Conservation (phyloP, 129 eudicot species). For the Helianthus tuberosus region DNA sequence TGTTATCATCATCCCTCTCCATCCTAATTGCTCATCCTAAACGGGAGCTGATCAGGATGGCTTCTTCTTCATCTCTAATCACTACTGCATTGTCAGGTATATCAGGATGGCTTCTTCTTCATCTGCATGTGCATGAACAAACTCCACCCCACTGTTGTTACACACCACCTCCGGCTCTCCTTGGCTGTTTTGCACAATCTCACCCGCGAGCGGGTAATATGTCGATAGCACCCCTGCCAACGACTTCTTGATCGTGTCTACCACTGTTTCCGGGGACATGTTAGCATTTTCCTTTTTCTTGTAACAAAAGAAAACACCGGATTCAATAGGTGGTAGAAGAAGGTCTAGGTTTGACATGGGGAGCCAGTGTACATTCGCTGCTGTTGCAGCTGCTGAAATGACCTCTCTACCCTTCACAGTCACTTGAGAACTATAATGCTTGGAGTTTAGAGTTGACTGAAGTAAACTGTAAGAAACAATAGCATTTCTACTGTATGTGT, state of each 20-base stretch:
- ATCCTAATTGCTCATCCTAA: no score
- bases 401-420: conserved; percentile 38
- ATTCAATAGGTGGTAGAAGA: no score
- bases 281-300: neutral
- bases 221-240: conserved; percentile 41
- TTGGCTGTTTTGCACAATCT: no score
- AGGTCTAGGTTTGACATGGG: conserved; percentile 19
- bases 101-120: no score
- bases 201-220: conserved; percentile 33
- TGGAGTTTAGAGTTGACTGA: no score
- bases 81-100: no score
- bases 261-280: conserved; percentile 10
- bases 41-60: no score
- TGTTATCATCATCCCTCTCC: no score
- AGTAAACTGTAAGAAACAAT: neutral
- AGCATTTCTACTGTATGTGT: neutral
- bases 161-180: no score
- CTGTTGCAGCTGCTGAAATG: conserved; percentile 26
- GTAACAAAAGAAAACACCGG: conserved; percentile 21
- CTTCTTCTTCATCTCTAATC: no score
- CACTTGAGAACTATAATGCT: conserved; percentile 24
- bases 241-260: conserved; percentile 43
- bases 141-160: no score
- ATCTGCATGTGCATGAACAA: no score
- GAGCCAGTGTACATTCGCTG: conserved; percentile 42